Percentiles rank a stretch among this genome's conserved stretches.
Conservation (phyloP, 768 basidiomycete species). For the Hortiboletus campestris region DNA sequence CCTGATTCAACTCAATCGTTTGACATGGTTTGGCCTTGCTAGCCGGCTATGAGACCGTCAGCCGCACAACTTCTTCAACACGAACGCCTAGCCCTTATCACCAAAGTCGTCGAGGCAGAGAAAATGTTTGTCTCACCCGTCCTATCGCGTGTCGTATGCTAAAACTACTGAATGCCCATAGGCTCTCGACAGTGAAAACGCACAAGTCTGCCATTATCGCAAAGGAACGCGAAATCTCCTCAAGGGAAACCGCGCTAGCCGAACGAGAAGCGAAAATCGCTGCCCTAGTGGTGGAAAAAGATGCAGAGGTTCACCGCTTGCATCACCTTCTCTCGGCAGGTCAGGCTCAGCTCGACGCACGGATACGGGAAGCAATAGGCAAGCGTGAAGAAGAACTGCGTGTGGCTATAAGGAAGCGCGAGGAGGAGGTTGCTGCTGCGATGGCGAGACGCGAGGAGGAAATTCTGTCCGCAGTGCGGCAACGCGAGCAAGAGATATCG, state of each 20-base stretch:
- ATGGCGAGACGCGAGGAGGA: conserved; percentile 69
- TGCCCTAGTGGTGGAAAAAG: conserved; percentile 51
- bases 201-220: conserved; percentile 55
- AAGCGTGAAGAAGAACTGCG: conserved; percentile 70
- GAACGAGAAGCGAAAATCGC: conserved; percentile 56
- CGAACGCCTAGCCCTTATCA: conserved; percentile 68
- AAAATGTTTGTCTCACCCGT: conserved; percentile 55
- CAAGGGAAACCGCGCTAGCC: conserved; percentile 52
- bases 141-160: not conserved
- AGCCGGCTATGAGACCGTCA: conserved; percentile 88
- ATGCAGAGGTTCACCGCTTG: conserved; percentile 54
- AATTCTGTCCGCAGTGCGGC: conserved; percentile 64
- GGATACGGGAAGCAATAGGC: conserved; percentile 56
- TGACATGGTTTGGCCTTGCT: not conserved
- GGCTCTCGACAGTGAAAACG: conserved; percentile 61
- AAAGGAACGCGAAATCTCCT: conserved; percentile 63
- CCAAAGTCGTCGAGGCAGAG: conserved; percentile 72
- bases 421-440: conserved; percentile 65
- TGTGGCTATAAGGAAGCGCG: conserved; percentile 59
- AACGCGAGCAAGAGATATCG: conserved; percentile 60
- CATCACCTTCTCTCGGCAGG: conserved; percentile 43
- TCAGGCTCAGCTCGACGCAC: conserved; percentile 42
- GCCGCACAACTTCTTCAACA: conserved; percentile 78
- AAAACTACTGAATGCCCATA: conserved; percentile 23
- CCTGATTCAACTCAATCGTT: not conserved